Evolutionary conservation across 441 rosid species (phyloP).

Genomic region (Syzygium syzygioides): DNA sequence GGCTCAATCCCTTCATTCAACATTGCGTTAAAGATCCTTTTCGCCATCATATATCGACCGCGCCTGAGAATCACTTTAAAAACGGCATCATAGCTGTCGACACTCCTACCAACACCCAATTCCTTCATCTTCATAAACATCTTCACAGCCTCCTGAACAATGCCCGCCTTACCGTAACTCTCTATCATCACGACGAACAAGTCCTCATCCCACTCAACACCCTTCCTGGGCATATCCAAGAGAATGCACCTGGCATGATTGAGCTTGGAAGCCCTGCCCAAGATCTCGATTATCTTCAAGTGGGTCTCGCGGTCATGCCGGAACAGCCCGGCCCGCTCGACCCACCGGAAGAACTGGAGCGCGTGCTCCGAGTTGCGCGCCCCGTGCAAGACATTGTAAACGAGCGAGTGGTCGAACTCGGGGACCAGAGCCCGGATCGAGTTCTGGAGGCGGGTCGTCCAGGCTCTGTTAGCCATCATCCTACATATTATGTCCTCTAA

Average conservation of each 20-base stretch:
- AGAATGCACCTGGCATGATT: constrained; percentile 84
- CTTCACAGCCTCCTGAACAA: constrained; percentile 90
- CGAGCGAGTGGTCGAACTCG: constrained; percentile 64
- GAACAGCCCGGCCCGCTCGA: constrained; percentile 78
- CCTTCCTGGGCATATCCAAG: constrained; percentile 83
- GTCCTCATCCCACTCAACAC: constrained; percentile 80
- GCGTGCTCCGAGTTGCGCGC: constrained; percentile 75
- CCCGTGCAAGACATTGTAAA: constrained; percentile 71
- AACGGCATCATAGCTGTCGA: constrained; percentile 60
- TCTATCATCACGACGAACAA: constrained; percentile 69
- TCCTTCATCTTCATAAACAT: constrained; percentile 73
- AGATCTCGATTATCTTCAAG: constrained; percentile 66
- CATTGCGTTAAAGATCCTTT: constrained; percentile 78
- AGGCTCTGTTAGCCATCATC: constrained; percentile 77
- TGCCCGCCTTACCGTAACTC: constrained; percentile 74
- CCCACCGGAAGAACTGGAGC: constrained; percentile 90
- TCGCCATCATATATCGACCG: constrained; percentile 94
- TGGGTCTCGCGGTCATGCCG: constrained; percentile 69
- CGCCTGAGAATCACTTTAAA: constrained; percentile 76
- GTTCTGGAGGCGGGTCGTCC: constrained; percentile 90
- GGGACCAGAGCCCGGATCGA: constrained; percentile 76
- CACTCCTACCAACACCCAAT: constrained; percentile 66
- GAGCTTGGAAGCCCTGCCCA: constrained; percentile 62
- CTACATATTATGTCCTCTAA: constrained; percentile 71
- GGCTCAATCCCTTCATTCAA: constrained; percentile 71